These are phyloP conservation scores for Sisymbrium altissimum DNA, from an alignment of 345 rosid genomes.

Conservation along the genomic window DNA sequence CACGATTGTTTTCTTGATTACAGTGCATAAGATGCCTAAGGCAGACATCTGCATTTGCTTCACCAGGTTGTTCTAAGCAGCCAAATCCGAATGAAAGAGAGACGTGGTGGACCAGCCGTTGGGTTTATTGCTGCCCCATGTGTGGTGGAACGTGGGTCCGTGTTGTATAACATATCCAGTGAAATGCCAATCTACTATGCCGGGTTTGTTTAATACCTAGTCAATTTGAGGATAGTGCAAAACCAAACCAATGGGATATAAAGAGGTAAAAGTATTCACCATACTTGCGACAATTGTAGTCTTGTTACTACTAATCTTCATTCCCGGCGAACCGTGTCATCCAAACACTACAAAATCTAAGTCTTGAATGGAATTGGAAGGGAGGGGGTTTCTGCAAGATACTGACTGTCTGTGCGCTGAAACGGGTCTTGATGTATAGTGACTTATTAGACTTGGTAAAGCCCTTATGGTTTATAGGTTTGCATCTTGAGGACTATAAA, in stretches of 20 bases:
- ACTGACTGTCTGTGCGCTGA: background rate
- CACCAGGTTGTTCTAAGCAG: constrained; percentile 49
- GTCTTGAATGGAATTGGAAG: background rate
- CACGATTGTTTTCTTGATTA: constrained; percentile 13
- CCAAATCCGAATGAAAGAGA: constrained; percentile 64
- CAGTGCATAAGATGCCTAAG: constrained; percentile 97
- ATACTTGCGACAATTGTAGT: background rate
- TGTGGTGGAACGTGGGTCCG: constrained; percentile 99
- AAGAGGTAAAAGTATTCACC: background rate
- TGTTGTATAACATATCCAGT: constrained; percentile 51
- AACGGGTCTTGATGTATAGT: constrained; percentile 12
- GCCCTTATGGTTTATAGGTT: background rate
- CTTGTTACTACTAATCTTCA: background rate
- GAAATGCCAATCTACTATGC: background rate
- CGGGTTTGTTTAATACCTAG: background rate
- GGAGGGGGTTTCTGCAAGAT: background rate
- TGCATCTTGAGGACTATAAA: background rate
- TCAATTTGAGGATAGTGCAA: background rate
- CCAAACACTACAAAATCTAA: background rate
- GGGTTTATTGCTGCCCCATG: constrained; percentile 97
- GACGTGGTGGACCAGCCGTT: constrained; percentile 93
- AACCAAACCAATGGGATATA: background rate
- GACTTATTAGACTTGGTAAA: background rate
- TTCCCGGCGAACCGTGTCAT: background rate
- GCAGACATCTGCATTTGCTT: constrained; percentile 90